Evolutionary conservation across 2,329 filamentous ascomycete genomes (phyloP).

Genomic region (Trichoderma brevicompactum): DNA sequence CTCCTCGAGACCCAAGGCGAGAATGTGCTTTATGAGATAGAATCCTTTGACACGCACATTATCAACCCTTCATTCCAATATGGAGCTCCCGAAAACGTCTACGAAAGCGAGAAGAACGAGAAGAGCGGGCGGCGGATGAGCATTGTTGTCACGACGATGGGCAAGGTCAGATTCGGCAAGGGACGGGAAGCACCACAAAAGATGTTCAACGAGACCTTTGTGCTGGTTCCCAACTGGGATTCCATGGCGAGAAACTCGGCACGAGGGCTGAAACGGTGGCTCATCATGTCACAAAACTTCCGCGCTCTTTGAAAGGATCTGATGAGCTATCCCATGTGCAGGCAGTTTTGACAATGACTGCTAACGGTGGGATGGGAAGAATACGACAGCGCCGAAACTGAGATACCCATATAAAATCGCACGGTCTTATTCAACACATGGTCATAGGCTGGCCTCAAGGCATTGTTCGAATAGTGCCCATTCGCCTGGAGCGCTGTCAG

Average conservation of each 20-base stretch:
- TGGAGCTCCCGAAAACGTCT: slow-evolving; percentile 56
- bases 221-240: slow-evolving; percentile 78
- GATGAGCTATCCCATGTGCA: neutral
- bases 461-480: neutral
- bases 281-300: slow-evolving; percentile 76
- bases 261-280: slow-evolving; percentile 60
- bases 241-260: slow-evolving; percentile 57
- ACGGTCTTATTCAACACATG: neutral
- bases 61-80: slow-evolving; percentile 69
- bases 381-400: neutral
- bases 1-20: slow-evolving; percentile 68
- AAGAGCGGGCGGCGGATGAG: slow-evolving; percentile 64
- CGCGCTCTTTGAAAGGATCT: slow-evolving; percentile 51
- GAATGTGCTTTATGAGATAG: slow-evolving; percentile 69
- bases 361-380: neutral
- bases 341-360: neutral
- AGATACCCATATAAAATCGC: slow-evolving; percentile 4
- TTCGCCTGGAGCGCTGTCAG: neutral
- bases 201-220: slow-evolving; percentile 79
- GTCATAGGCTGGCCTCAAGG: neutral
- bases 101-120: slow-evolving; percentile 49
- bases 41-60: slow-evolving; percentile 77
- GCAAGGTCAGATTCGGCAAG: slow-evolving; percentile 70
- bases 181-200: slow-evolving; percentile 65
- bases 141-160: slow-evolving; percentile 74